These are phyloP conservation scores for Ustilago hordei DNA, from an alignment of 1,284 basidiomycete species.

Conservation along the genomic window DNA sequence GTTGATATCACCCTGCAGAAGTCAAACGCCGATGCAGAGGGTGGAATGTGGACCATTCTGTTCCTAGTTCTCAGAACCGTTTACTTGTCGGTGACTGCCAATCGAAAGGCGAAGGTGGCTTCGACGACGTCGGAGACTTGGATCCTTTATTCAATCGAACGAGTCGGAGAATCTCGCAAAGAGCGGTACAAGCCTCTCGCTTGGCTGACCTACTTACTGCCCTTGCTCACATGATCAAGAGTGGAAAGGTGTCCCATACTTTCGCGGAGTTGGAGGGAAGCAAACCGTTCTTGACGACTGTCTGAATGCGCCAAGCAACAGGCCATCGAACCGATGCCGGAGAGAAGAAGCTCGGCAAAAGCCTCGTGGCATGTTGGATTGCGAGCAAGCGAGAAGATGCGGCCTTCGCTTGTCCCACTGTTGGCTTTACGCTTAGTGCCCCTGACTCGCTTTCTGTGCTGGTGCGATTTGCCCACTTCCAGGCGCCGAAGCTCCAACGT, in stretches of 20 bases:
- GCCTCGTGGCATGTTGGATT: constrained; percentile 18
- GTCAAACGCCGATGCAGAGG: constrained; percentile 4
- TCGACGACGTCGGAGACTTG: background rate
- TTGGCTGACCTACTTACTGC: background rate
- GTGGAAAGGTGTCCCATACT: too few species aligned
- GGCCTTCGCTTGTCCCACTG: background rate
- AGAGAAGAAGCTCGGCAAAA: constrained; percentile 17
- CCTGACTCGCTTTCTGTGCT: background rate
- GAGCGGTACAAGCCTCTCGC: background rate
- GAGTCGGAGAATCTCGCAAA: background rate
- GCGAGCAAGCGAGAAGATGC: constrained; percentile 5
- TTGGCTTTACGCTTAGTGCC: background rate
- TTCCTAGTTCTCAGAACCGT: background rate
- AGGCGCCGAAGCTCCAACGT: background rate
- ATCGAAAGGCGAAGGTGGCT: background rate
- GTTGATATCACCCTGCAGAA: background rate
- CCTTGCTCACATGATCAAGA: background rate
- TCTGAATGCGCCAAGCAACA: constrained; percentile 1
- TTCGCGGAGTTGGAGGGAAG: too few species aligned
- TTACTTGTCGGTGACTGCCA: background rate
- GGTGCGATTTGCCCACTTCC: background rate
- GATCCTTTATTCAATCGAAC: background rate
- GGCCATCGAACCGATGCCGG: constrained; percentile 10
- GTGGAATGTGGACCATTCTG: background rate
- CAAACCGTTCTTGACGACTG: too few species aligned